These are phyloP conservation scores for Calonectria pteridis DNA, from an alignment of 2,329 filamentous ascomycete species.

Conservation along the genomic window DNA sequence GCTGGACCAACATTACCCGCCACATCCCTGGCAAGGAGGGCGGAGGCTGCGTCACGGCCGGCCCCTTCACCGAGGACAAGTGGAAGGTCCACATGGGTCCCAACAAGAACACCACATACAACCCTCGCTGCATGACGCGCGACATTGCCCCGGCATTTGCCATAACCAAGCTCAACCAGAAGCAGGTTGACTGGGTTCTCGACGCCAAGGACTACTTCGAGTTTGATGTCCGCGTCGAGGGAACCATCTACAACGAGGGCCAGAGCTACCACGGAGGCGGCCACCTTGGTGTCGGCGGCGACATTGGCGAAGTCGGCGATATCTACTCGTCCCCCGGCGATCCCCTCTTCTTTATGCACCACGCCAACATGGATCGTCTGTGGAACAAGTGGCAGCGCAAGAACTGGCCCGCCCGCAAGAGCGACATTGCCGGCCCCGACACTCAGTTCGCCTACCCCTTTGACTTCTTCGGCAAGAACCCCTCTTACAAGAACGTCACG, in stretches of 20 bases:
- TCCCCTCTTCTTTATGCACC: constrained; percentile 44
- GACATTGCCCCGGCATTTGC: constrained; percentile 43
- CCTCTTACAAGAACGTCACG: constrained; percentile 50
- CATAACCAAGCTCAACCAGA: constrained; percentile 25
- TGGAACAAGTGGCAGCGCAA: constrained; percentile 49
- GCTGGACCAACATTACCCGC: constrained; percentile 31
- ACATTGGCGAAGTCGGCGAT: constrained; percentile 46
- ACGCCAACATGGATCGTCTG: constrained; percentile 41
- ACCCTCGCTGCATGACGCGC: constrained; percentile 49
- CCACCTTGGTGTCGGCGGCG: constrained; percentile 43
- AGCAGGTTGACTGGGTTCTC: constrained; percentile 32
- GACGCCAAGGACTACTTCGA: constrained; percentile 40
- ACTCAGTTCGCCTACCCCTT: constrained; percentile 49
- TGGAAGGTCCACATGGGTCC: constrained; percentile 32
- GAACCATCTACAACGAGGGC: constrained; percentile 28
- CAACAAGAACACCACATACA: constrained; percentile 40
- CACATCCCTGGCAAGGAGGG: constrained; percentile 31
- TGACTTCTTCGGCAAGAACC: constrained; percentile 45
- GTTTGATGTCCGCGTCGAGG: constrained; percentile 46
- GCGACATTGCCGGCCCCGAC: constrained; percentile 49
- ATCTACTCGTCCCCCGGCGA: constrained; percentile 41
- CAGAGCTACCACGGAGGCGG: constrained; percentile 43
- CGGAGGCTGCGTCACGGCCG: constrained; percentile 38
- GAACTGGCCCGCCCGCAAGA: constrained; percentile 45
- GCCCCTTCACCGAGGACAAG: constrained; percentile 35